These are phyloP conservation scores for Maudiozyma barnettii DNA, from an alignment of 805 yeast species.

Conservation along the genomic window DNA sequence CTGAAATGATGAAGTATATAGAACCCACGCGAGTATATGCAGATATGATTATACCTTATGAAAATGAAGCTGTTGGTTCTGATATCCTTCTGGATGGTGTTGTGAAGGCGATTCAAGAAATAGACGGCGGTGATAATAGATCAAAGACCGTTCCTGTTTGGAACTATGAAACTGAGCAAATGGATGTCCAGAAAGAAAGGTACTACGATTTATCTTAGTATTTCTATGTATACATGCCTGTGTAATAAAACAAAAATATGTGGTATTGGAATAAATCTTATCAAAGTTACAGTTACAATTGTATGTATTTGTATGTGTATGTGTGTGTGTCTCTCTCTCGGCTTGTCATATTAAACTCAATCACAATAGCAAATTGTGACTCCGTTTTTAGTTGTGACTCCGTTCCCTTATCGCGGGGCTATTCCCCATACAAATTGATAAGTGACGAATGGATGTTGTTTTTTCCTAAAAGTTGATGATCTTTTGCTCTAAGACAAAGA, in stretches of 20 bases:
- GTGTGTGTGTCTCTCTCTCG: too few species aligned
- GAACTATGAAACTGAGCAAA: conserved; percentile 24
- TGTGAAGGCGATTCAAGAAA: conserved; percentile 21
- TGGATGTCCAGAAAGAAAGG: conserved; percentile 26
- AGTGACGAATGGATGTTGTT: too few species aligned
- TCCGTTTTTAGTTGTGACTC: neutral
- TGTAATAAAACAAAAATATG: too few species aligned
- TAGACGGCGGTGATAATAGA: conserved; percentile 4
- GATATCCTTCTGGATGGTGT: conserved; percentile 27
- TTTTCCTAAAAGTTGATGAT: too few species aligned
- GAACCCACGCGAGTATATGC: conserved; percentile 25
- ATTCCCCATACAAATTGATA: neutral
- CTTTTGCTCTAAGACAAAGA: too few species aligned
- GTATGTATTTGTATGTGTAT: too few species aligned
- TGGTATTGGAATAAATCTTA: too few species aligned
- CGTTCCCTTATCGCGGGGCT: neutral
- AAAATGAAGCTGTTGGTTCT: conserved; percentile 20
- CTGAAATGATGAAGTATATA: conserved; percentile 25
- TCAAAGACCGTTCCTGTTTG: conserved; percentile 12
- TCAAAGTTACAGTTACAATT: too few species aligned
- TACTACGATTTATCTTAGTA: conserved; percentile 21
- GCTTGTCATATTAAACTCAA: too few species aligned
- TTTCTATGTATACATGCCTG: too few species aligned
- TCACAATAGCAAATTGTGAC: neutral
- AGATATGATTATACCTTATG: conserved; percentile 26